Evolutionary conservation across 176 grass and related monocot genomes (phyloP).

Genomic region (Oryza meyeriana): DNA sequence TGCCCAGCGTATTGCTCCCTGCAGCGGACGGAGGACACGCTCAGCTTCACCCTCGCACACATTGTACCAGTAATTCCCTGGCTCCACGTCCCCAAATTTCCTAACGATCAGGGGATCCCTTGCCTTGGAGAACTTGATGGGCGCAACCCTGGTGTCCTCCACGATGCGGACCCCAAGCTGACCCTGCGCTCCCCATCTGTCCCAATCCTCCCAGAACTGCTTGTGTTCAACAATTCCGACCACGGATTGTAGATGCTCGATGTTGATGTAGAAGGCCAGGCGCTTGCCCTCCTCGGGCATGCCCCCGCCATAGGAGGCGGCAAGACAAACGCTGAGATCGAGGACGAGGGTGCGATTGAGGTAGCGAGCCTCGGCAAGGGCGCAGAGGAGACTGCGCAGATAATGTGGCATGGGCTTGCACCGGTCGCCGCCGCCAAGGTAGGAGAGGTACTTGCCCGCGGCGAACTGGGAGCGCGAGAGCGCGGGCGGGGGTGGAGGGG

Average conservation of each 20-base stretch:
- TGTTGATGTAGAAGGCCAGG: conserved; percentile 71
- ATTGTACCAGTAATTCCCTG: conserved; percentile 80
- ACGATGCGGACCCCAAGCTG: conserved; percentile 50
- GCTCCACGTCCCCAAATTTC: conserved; percentile 78
- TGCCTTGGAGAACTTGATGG: conserved; percentile 50
- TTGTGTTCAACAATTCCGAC: conserved; percentile 47
- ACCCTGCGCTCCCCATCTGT: conserved; percentile 57
- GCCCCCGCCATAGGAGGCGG: conserved; percentile 33
- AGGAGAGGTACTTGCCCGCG: neutral
- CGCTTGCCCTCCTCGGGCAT: conserved; percentile 77
- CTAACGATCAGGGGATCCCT: conserved; percentile 61
- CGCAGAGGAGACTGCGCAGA: neutral
- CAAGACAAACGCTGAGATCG: conserved; percentile 54
- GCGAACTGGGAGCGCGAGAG: neutral
- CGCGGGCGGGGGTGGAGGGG: neutral
- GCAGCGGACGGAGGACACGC: conserved; percentile 20
- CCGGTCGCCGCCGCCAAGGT: neutral
- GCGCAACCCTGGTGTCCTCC: conserved; percentile 50
- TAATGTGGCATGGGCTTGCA: neutral
- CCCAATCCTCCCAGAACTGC: conserved; percentile 78
- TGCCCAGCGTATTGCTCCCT: conserved; percentile 34
- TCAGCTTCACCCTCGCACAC: conserved; percentile 64
- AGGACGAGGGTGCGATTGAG: neutral
- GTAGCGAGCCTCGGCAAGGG: neutral
- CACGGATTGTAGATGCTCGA: conserved; percentile 55